These are phyloP conservation scores for Bipolaris gigantea DNA, from an alignment of 2,329 filamentous ascomycete species.

Conservation along the genomic window DNA sequence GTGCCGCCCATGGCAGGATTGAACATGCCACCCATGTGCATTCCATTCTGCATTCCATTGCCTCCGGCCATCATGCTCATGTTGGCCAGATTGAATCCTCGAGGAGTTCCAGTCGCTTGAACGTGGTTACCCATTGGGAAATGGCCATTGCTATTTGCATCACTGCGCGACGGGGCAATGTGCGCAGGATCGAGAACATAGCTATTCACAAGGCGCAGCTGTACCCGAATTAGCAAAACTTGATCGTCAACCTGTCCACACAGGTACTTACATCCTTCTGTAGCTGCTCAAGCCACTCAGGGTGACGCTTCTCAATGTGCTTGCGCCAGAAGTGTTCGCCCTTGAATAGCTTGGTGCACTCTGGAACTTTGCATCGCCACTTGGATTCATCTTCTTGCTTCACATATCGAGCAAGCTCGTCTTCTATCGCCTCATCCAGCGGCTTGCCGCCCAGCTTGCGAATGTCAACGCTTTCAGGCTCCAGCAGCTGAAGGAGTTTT, in stretches of 20 bases:
- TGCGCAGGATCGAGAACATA: constrained; percentile 94
- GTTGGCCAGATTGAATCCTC: constrained; percentile 84
- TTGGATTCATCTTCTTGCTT: constrained; percentile 98
- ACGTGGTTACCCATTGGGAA: constrained; percentile 81
- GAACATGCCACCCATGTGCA: constrained; percentile 52
- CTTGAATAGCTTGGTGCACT: constrained; percentile 96
- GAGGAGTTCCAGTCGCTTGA: constrained; percentile 75
- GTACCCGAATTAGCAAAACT: constrained; percentile 11
- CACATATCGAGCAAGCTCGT: constrained; percentile 83
- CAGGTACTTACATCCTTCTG: constrained; percentile 73
- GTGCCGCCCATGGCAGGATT: constrained; percentile 52
- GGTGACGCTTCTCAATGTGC: constrained; percentile 93
- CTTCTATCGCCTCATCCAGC: constrained; percentile 80
- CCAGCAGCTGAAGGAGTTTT: constrained; percentile 88
- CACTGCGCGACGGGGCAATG: constrained; percentile 88
- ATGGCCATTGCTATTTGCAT: constrained; percentile 94
- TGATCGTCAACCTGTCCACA: not conserved
- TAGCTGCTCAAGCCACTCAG: constrained; percentile 80
- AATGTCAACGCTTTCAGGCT: constrained; percentile 84
- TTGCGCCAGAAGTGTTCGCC: constrained; percentile 97
- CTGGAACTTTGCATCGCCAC: constrained; percentile 93
- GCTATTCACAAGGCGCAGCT: constrained; percentile 89
- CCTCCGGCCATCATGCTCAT: constrained; percentile 65
- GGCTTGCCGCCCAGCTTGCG: constrained; percentile 88
- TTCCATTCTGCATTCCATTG: constrained; percentile 48